These are phyloP conservation scores for Geranomyces variabilis DNA, from an alignment of 192 early-diverging fungal species.

Conservation along the genomic window DNA sequence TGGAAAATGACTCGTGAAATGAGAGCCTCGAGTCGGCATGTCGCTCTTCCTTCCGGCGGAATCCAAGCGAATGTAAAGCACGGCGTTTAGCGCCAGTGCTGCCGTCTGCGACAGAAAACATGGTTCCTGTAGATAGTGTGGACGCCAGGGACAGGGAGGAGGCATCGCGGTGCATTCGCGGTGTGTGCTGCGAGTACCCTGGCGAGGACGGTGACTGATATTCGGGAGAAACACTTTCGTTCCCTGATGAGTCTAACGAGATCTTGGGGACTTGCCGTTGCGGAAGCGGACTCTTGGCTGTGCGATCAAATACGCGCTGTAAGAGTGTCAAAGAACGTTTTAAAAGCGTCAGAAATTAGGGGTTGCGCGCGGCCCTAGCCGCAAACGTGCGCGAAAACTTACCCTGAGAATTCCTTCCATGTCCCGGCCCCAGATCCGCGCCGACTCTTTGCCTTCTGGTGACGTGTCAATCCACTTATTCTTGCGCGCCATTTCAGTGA, in stretches of 20 bases:
- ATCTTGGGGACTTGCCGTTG: slow-evolving; percentile 22
- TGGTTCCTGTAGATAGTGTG: slow-evolving; percentile 26
- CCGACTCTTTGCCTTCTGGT: not conserved
- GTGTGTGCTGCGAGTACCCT: not conserved
- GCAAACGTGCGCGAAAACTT: too few species aligned
- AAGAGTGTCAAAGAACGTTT: too few species aligned
- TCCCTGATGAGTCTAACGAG: not conserved
- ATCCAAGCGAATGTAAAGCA: not conserved
- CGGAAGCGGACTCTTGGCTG: slow-evolving; percentile 25
- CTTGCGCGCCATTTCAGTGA: not conserved
- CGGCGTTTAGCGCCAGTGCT: not conserved
- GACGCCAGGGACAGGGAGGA: slow-evolving; percentile 31
- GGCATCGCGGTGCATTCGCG: slow-evolving; percentile 21
- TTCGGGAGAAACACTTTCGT: slow-evolving; percentile 5
- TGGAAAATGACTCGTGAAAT: not conserved
- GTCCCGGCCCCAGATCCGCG: not conserved
- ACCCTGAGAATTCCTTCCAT: slow-evolving; percentile 7
- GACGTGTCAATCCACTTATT: not conserved
- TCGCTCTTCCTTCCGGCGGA: slow-evolving; percentile 10
- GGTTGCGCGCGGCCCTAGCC: too few species aligned
- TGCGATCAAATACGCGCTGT: slow-evolving; percentile 24
- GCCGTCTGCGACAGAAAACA: slow-evolving; percentile 30
- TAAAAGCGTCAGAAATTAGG: too few species aligned
- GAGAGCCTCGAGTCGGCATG: not conserved
- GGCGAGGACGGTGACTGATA: not conserved